Evolutionary conservation across 106 monocot species (phyloP).

Genomic region (Dendrobium huoshanense): DNA sequence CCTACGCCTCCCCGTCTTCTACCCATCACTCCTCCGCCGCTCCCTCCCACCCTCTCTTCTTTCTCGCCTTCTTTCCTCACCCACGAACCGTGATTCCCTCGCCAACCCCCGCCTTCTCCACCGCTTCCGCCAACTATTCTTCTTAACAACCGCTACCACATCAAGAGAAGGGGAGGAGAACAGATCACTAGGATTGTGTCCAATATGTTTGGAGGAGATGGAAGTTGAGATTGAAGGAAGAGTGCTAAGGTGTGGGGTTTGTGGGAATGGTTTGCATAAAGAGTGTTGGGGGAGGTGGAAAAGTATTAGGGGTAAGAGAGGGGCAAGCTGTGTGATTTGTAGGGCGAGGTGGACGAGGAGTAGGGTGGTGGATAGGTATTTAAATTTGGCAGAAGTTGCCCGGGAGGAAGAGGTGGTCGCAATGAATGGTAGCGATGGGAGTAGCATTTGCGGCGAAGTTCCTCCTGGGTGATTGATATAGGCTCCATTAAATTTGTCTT

Average conservation of each 20-base stretch:
- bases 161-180: not conserved
- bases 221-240: not conserved
- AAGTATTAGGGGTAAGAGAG: slow-evolving; percentile 53
- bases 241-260: slow-evolving; percentile 44
- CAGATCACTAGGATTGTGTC: slow-evolving; percentile 15
- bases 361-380: slow-evolving; percentile 36
- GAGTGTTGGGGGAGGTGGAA: slow-evolving; percentile 73
- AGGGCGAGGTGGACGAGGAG: slow-evolving; percentile 72
- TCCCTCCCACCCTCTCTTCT: slow-evolving; percentile 39
- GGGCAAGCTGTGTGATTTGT: slow-evolving; percentile 72
- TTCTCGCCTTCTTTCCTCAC: slow-evolving; percentile 38
- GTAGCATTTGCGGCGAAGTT: not conserved
- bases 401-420: slow-evolving; percentile 20
- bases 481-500: too few relatives aligned
- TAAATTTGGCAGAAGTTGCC: slow-evolving; percentile 56
- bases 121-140: slow-evolving; percentile 4
- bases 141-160: not conserved
- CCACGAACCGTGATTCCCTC: slow-evolving; percentile 1
- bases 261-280: slow-evolving; percentile 69
- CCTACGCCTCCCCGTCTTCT: slow-evolving; percentile 47
- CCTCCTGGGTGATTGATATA: not conserved
- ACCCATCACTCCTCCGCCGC: slow-evolving; percentile 40
- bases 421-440: not conserved
- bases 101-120: slow-evolving; percentile 21
- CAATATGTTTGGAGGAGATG: slow-evolving; percentile 52